These are phyloP conservation scores for Xenosphaeropsis pyriputrescens DNA, from an alignment of 2,329 filamentous ascomycete species.

Conservation along the genomic window DNA sequence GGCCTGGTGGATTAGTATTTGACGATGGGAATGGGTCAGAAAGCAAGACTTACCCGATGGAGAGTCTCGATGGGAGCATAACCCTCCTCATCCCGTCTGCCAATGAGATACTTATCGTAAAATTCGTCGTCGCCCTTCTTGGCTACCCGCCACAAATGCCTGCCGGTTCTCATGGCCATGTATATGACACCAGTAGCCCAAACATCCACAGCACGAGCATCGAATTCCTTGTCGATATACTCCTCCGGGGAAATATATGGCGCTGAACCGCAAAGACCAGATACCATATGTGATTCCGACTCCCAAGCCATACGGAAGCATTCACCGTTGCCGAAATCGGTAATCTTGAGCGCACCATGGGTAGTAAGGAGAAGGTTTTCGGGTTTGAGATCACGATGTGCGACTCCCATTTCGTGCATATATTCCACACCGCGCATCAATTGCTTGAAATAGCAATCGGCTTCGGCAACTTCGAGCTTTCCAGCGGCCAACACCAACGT, in stretches of 20 bases:
- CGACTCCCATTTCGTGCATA: constrained; percentile 98
- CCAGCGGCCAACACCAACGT: constrained; percentile 82
- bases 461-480: constrained; percentile 82
- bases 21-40: constrained; percentile 1
- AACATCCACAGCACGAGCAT: constrained; percentile 91
- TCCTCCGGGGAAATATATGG: constrained; percentile 97
- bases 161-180: constrained; percentile 97
- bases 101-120: constrained; percentile 86
- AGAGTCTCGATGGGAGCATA: constrained; percentile 94
- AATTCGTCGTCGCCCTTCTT: constrained; percentile 97
- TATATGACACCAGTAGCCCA: constrained; percentile 99
- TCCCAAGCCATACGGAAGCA: constrained; percentile 99
- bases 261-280: constrained; percentile 87
- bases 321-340: constrained; percentile 96
- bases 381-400: constrained; percentile 90
- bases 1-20: constrained; percentile 39
- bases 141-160: constrained; percentile 93
- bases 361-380: constrained; percentile 92
- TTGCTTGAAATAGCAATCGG: constrained; percentile 98
- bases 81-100: constrained; percentile 83
- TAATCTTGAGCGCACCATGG: constrained; percentile 88
- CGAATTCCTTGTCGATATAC: constrained; percentile 89
- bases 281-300: constrained; percentile 95
- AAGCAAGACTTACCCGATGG: constrained; percentile 65
- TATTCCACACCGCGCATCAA: constrained; percentile 98